Percentiles rank a stretch among this genome's conserved stretches.
Evolutionary conservation across 2,329 filamentous ascomycete species (phyloP).

Genomic region (Drechmeria coniospora): DNA sequence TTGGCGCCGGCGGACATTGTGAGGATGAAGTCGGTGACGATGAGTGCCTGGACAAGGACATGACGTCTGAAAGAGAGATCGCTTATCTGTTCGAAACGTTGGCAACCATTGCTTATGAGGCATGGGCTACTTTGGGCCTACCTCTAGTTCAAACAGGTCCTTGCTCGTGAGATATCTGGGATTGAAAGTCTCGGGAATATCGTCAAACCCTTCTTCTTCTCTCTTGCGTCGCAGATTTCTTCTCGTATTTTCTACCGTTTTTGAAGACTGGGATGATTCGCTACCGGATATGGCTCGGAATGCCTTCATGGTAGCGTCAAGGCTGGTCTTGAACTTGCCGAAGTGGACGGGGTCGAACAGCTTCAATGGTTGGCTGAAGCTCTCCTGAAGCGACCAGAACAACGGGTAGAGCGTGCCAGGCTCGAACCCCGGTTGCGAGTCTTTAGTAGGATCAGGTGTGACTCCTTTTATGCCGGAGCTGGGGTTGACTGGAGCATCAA

Average conservation of each 20-base stretch:
- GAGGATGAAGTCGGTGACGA: constrained; percentile 89
- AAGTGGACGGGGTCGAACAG: constrained; percentile 63
- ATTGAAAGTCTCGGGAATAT: constrained; percentile 49
- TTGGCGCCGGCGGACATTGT: constrained; percentile 74
- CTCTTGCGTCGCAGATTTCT: constrained; percentile 58
- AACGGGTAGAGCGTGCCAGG: constrained; percentile 68
- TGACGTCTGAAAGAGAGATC: constrained; percentile 90
- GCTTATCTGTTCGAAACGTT: constrained; percentile 45
- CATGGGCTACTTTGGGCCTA: constrained; percentile 21
- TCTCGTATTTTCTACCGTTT: constrained; percentile 45
- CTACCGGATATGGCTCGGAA: constrained; percentile 37
- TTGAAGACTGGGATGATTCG: constrained; percentile 30
- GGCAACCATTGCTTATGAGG: background rate
- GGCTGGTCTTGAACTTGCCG: constrained; percentile 62
- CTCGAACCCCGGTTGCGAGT: constrained; percentile 40
- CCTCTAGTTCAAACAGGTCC: constrained; percentile 90
- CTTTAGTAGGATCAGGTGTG: constrained; percentile 21
- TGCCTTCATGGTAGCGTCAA: constrained; percentile 48
- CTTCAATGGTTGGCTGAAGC: constrained; percentile 77
- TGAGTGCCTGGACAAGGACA: constrained; percentile 86
- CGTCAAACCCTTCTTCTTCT: constrained; percentile 35
- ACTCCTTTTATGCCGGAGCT: constrained; percentile 24
- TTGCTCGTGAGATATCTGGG: constrained; percentile 97
- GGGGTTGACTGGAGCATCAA: constrained; percentile 36
- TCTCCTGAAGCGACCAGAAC: constrained; percentile 88